Base-by-base conservation (phyloP, 1,284 basidiomycete species). In the Apiotrichum siamense region DNA sequence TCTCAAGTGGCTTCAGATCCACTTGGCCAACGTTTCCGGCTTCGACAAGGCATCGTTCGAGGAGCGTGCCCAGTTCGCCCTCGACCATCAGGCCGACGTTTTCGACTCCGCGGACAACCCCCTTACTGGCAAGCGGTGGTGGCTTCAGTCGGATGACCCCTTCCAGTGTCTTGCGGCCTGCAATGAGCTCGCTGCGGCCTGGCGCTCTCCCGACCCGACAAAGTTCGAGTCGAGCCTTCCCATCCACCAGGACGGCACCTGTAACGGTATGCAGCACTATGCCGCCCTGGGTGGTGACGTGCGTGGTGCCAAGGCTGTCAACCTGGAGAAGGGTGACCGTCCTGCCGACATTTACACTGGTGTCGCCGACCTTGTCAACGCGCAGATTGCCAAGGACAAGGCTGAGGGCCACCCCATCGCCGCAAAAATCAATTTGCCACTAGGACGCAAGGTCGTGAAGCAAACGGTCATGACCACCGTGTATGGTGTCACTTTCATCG, bases 381-480 rank as follows among this genome's bases (percentile, higher is more conserved):
- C 80, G 55, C 64, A 78, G 7, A 73, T 72, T 13, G 67, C 67
- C 44, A 61, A 52, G 66, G 76, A 78, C 61, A 79, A 80, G 49
- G 73, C 71, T 62, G 76, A 75, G 17, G 84, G 82, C 4, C 60
- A 75, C 17, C 74, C 77, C 49, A 75, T 78, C 45, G 92, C 92
- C 0, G 61, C 77, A 47, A 63, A 88, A 60, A 78, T 97, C 18
- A 59, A 79, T 33, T 90, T 88, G 46, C 90, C 91, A 69, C 81
- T 98, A 38, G 81, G 89, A 7, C 78, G 96, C 42, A 98, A 99
- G 75, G 86, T 97, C 23, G 94, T 99, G 62, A 99, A 99, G 79
- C 94, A 98, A 77, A 97, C 94, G 18, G 89, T 97, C 62, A 99
- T 99, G 96, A 99, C 96, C 0, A 98, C 96, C 11, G 96, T 99